Conservation (phyloP, 352 stramenopile species). For the Pythium rhizo-oryzae region DNA sequence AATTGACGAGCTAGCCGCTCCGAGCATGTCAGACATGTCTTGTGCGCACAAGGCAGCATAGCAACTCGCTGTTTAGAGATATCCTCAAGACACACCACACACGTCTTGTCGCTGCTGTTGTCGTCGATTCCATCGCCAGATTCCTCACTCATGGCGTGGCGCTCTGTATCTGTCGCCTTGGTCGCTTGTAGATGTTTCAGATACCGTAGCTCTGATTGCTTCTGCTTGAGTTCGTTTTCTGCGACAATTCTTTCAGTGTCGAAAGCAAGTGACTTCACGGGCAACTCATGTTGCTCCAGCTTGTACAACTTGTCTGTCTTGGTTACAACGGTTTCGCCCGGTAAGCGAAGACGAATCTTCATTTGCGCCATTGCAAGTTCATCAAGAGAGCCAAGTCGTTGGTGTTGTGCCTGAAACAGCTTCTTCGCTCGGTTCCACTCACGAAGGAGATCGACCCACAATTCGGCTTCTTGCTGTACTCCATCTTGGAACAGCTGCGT, state of each 20-base stretch:
- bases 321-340: slow-evolving; percentile 42
- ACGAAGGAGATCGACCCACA: slow-evolving; percentile 49
- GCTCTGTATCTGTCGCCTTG: slow-evolving; percentile 1
- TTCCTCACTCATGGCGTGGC: background rate
- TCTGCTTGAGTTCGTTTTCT: slow-evolving; percentile 48
- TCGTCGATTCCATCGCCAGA: background rate
- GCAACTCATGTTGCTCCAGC: slow-evolving; percentile 48
- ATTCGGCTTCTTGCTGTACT: slow-evolving; percentile 48
- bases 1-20: slow-evolving; percentile 38
- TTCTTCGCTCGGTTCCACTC: slow-evolving; percentile 64
- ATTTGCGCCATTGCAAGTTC: slow-evolving; percentile 80
- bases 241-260: slow-evolving; percentile 48
- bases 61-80: slow-evolving; percentile 62
- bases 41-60: slow-evolving; percentile 89
- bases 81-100: slow-evolving; percentile 79
- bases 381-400: slow-evolving; percentile 70
- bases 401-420: slow-evolving; percentile 70
- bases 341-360: slow-evolving; percentile 56
- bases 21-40: slow-evolving; percentile 64
- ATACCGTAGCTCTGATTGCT: slow-evolving; percentile 64
- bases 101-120: slow-evolving; percentile 34
- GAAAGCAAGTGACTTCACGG: slow-evolving; percentile 37
- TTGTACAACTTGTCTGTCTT: slow-evolving; percentile 61
- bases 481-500: slow-evolving; percentile 27
- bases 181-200: slow-evolving; percentile 48